Evolutionary conservation across 768 basidiomycete species (phyloP), one percentile per base, ranked within the genome.

Genomic region (Hortiboletus flavorubellus): DNA sequence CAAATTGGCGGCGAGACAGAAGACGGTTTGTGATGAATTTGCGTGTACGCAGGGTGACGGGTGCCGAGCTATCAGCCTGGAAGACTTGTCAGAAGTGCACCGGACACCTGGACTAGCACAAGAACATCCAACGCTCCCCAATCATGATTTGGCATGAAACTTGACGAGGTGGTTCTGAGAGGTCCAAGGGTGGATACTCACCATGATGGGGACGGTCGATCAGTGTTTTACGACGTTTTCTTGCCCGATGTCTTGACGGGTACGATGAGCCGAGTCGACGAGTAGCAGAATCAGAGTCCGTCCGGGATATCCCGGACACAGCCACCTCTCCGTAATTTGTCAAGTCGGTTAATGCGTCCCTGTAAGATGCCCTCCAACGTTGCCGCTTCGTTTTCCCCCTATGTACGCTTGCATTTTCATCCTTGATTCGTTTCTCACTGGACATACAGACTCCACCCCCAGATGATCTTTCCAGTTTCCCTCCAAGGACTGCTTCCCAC

Each of bases 11-110:
- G 66, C 97, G 91, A 64, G 91, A 86, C 48, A 99, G 80, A 62
- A 99, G 89, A 58, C 94, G 93, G 84, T 99, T 99, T 72, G 95
- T 97, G 76, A 98, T 91, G 81, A 98, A 98, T 82, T 99, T 98
- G 75, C 95, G 91, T 52, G 97, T 97, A 68, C 97, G 92, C 72
- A 99, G 82, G 63, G 97, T 99, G 64, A 99, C 82, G 56, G 95
- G 87, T 73, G 91, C 83, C 73, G 84, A 79, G 72, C 73, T 78
- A 73, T 90, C 90, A 77, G 89, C 82, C 89, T 91, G 57, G 48
- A 62, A 53, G 61, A 57, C 46, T 11, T 53, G 59, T 68, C 54
- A 59, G 60, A 58, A 46, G 21, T 21, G 21, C 42, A 49, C 37
- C 40, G 4, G 38, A 49, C 71, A 73, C 68, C 72, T 37, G 34